phyloP scores from a whole-genome alignment of 2,329 filamentous ascomycete genomes.

The Monilinia fructigena region DNA sequence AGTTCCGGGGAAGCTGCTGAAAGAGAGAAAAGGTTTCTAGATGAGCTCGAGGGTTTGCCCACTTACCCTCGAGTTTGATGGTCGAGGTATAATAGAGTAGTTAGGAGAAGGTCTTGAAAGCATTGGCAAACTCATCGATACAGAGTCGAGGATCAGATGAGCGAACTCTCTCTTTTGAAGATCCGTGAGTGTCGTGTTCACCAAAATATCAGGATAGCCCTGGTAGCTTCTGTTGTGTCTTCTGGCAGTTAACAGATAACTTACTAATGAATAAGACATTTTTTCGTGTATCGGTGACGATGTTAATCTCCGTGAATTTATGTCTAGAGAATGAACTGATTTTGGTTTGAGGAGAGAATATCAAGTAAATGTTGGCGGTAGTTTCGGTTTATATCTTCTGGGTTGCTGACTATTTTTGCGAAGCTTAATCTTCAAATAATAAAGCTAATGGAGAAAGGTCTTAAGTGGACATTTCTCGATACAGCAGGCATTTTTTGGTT shows the following conservation, averaged over 20 bases:
- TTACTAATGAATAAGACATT: background rate
- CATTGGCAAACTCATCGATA: background rate
- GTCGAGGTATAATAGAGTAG: slow-evolving; percentile 8
- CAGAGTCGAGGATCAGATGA: background rate
- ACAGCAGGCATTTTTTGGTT: background rate
- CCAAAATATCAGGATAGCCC: rapidly evolving
- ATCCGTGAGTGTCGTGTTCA: background rate
- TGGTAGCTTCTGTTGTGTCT: background rate
- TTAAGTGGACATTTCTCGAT: background rate
- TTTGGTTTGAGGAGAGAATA: background rate
- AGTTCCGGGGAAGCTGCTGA: background rate
- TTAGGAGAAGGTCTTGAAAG: background rate
- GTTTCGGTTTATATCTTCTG: no score
- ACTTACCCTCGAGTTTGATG: background rate
- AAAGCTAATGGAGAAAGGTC: no score
- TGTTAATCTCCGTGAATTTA: background rate
- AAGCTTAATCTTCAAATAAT: no score
- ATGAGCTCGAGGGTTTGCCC: background rate
- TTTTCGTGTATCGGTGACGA: background rate
- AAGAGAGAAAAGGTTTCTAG: background rate
- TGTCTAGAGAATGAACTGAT: background rate
- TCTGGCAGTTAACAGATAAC: background rate
- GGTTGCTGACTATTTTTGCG: no score
- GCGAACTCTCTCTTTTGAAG: background rate
- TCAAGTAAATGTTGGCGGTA: background rate